Base-by-base conservation (phyloP, 2,329 filamentous ascomycete genomes). In the Aureobasidium namibiae region DNA sequence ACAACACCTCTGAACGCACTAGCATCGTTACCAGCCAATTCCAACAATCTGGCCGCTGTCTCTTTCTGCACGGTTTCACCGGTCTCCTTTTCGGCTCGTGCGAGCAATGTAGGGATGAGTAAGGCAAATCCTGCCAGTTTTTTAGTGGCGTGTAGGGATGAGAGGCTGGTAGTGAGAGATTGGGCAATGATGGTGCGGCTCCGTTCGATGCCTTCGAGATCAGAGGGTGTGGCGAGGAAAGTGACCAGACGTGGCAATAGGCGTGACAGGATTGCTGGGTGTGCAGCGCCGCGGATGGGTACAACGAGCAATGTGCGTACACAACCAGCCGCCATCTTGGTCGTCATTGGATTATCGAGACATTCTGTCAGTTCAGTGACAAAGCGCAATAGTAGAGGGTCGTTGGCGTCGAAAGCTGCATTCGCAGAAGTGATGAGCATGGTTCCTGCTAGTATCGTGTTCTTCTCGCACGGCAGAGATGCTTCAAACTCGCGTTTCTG, bases 261-360 rank as follows among this genome's bases (percentile, higher is more conserved):
- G 64, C 87, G 86, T 53, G 89, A 82, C 1, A 86, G 82, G 54
- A 97, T 86, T 61, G 82, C 84, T 65, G 90, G 82, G 68, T 59
- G 54, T 21, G 91, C 87, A 21, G 88, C 85, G 0, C 79, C 69
- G 65, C 61, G 76, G 54, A 82, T 76, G 65, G 74, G 66, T 56
- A 82, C 75, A 66, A 87, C 78, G 3, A 96, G 76, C 31, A 97
- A 79, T 8, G 91, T 94, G 60, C 92, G 85, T 65, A 92, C 84
- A 73, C 94, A 99, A 68, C 90, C 91, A 62, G 90, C 88, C 1
- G 94, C 91, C 59, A 96, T 92, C 68, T 89, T 95, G 58, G 89
- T 88, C 1, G 90, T 92, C 82, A 90, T 88, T 63, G 87, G 82
- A 67, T 88, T 88, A 56, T 80, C 83, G 23, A 99, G 81, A 70